Base-by-base conservation (phyloP, 352 stramenopile species). In the Globisporangium perplexum region DNA sequence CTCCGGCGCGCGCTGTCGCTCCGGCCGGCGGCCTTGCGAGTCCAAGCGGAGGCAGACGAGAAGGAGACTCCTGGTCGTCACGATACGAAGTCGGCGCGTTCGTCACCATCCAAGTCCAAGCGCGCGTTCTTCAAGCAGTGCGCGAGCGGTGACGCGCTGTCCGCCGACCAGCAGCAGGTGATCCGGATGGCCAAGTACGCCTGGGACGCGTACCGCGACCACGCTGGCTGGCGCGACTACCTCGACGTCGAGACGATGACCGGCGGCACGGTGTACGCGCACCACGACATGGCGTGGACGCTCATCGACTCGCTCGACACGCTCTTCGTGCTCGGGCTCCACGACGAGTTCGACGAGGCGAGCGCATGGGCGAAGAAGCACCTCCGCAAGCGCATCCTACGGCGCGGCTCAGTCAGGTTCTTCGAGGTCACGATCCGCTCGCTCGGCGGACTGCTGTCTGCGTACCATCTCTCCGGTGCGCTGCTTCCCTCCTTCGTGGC, bases 301-400 rank as follows among this genome's bases (percentile, higher is more conserved):
- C 54, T 76, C 10, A 66, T 88, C 6, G 79, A 90, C 44, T 69
- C 79, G 28, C 68, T 90, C 12, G 80, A 90, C 50, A 90, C 79
- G 41, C 66, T 90, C 39, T 78, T 86, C 48, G 38, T 90, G 11
- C 68, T 87, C 57, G 74, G 77, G 0, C 41, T 90, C 5, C 63
- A 83, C 18, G 63, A 83, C 36, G 79, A 87, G 26, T 90, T 85
- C 45, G 65, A 85, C 43, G 65, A 82, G 42, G 77, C 79, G 1
- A 84, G 68, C 20, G 53, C 65, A 5, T 90, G 76, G 79, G 53
- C 69, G 23, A 78, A 74, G 47, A 50, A 22, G 15, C 72, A 87
- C 44, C 41, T 87, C 15, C 53, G 55, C 1, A 30, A 59, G 1
- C 42, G 23, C 11, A 70, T 90, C 57, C 65, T 78, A 2, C 53